phyloP scores from a whole-genome alignment of 768 basidiomycete genomes.

The Porphyrellus cyaneotinctus region DNA sequence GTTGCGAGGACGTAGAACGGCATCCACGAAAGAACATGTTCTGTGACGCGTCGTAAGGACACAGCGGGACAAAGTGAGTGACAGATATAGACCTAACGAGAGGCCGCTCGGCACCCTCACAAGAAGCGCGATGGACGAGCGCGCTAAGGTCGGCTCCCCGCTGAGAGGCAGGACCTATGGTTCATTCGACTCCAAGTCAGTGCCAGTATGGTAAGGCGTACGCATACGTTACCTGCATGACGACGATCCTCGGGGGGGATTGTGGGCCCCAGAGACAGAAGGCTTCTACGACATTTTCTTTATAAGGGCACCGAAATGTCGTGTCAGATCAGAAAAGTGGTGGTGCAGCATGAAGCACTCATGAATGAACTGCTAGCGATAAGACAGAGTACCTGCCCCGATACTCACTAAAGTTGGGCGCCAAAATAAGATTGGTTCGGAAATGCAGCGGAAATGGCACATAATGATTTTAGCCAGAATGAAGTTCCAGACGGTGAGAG shows the following conservation, averaged over 20 bases:
- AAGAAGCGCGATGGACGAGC: conserved; percentile 73
- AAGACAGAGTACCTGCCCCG: conserved; percentile 27
- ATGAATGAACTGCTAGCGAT: conserved; percentile 26
- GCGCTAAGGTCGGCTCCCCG: conserved; percentile 46
- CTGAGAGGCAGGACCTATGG: conserved; percentile 36
- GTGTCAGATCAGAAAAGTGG: conserved; percentile 23
- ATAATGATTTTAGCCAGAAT: conserved; percentile 18
- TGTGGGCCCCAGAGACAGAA: conserved; percentile 31
- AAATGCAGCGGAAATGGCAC: conserved; percentile 25
- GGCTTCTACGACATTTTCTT: conserved; percentile 20
- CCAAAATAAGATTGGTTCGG: conserved; percentile 20
- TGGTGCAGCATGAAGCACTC: conserved; percentile 14
- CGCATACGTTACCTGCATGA: conserved; percentile 30
- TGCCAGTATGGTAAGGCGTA: conserved; percentile 8
- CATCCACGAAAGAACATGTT: conserved; percentile 42
- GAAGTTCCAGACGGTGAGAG: conserved; percentile 15
- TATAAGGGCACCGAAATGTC: conserved; percentile 26
- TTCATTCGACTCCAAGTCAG: conserved; percentile 10
- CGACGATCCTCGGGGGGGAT: conserved; percentile 29
- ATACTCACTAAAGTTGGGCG: conserved; percentile 14
- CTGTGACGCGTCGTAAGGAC: conserved; percentile 17
- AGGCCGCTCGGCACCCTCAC: conserved; percentile 56
- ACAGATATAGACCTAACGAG: conserved; percentile 43
- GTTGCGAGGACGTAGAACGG: conserved; percentile 61
- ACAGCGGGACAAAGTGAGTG: background rate